phyloP scores from a whole-genome alignment of 2,329 filamentous ascomycete genomes.

The Escovopsis sp. region DNA sequence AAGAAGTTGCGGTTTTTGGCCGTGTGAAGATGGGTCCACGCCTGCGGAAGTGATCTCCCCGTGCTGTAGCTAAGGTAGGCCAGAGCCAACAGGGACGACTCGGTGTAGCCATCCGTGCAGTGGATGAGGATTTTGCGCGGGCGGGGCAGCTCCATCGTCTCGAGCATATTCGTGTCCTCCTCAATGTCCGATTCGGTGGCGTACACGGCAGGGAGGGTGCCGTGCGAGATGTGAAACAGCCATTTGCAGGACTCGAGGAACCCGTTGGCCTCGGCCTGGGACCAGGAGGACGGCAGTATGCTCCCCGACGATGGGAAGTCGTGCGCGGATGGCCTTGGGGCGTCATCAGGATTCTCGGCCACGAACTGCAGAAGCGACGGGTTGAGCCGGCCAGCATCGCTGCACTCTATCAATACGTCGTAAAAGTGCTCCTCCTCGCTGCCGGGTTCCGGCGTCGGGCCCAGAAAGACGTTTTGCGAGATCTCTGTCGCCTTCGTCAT shows the following conservation, averaged over 20 bases:
- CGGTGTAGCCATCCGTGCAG: conserved; percentile 91
- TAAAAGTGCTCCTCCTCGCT: conserved; percentile 45
- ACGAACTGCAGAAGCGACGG: conserved; percentile 49
- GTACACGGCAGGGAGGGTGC: conserved; percentile 28
- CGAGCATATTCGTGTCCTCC: conserved; percentile 13
- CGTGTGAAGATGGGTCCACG: conserved; percentile 77
- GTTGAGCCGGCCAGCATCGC: conserved; percentile 67
- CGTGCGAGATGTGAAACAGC: conserved; percentile 74
- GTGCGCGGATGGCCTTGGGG: conserved; percentile 18
- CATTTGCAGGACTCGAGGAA: conserved; percentile 79
- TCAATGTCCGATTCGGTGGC: conserved; percentile 19
- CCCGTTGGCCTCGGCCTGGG: conserved; percentile 67
- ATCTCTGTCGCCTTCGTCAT: conserved; percentile 90
- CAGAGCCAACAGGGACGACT: conserved; percentile 75
- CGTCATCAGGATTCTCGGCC: conserved; percentile 37
- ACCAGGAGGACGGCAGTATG: conserved; percentile 72
- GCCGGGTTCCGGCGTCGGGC: conserved; percentile 63
- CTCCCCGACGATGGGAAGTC: conserved; percentile 94
- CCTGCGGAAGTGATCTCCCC: conserved; percentile 63
- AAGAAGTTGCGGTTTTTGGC: conserved; percentile 84
- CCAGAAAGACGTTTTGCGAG: conserved; percentile 76
- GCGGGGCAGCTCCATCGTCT: conserved; percentile 7
- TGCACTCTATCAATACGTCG: conserved; percentile 80
- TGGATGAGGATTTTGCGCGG: conserved; percentile 70
- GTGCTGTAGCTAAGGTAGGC: conserved; percentile 92